A percentile compares a stretch with the other conserved stretches of the same genome.
Conservation (phyloP, 768 basidiomycete species). For the Obba rivulosa region DNA sequence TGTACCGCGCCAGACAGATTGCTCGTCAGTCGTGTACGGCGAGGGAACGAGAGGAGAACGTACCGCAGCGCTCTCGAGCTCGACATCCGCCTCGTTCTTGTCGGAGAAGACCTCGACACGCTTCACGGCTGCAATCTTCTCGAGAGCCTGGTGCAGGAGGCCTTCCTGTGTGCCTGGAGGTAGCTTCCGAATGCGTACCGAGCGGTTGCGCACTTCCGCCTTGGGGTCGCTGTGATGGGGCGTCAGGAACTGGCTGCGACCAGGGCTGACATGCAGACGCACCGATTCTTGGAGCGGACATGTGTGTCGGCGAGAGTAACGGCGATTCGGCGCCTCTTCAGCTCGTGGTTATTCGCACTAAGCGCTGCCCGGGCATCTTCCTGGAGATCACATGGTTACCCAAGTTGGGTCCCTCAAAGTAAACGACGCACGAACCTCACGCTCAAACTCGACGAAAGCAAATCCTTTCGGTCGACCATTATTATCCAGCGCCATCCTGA, state of each 20-base stretch:
- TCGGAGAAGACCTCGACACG: slow-evolving; percentile 73
- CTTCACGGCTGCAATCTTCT: slow-evolving; percentile 66
- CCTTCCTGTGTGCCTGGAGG: slow-evolving; percentile 83
- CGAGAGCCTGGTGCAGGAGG: slow-evolving; percentile 82
- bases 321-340: slow-evolving; percentile 86
- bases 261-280: background rate
- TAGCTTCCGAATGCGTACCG: slow-evolving; percentile 71
- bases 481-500: slow-evolving; percentile 73
- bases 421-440: slow-evolving; percentile 49
- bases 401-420: too few species aligned
- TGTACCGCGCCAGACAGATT: slow-evolving; percentile 26
- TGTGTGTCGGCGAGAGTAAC: slow-evolving; percentile 83
- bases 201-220: slow-evolving; percentile 60
- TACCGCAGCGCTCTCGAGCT: slow-evolving; percentile 63
- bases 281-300: slow-evolving; percentile 22
- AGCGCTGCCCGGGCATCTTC: slow-evolving; percentile 66
- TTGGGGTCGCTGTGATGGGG: slow-evolving; percentile 5
- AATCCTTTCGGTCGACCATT: slow-evolving; percentile 74
- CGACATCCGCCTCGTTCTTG: slow-evolving; percentile 55
- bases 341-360: slow-evolving; percentile 77
- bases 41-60: slow-evolving; percentile 18
- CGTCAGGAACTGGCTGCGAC: background rate
- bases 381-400: slow-evolving; percentile 31
- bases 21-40: background rate
- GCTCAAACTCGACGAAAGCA: slow-evolving; percentile 88